Base-by-base conservation (phyloP, 176 grass and related monocot genomes). In the Hyparrhenia diplandra region DNA sequence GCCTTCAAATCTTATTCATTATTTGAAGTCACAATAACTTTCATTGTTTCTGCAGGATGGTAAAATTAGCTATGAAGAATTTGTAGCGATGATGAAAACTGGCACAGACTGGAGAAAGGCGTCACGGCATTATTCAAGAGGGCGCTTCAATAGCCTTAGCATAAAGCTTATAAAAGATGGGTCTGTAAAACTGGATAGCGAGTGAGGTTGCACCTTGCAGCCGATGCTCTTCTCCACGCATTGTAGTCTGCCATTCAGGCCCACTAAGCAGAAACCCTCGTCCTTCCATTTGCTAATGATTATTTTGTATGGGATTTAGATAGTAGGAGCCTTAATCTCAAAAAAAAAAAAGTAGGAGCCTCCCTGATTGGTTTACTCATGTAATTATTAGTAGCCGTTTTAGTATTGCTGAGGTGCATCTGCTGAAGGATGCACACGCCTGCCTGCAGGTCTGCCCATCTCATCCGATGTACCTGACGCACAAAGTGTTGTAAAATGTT, bases 41-140 rank as follows among this genome's bases (percentile, higher is more conserved):
- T 9, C 4, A 55, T 82, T 77, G 29, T 51, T 54, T 87, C 73
- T 71, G 73, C 69, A 94, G 91, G 94, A 97, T 90, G 94, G 94
- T 2, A 86, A 90, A 83, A 97, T 97, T 72, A 94, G 89, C 47
- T 97, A 92, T 0, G 87, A 92, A 47, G 94, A 97, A 75, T 97
- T 97, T 35, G 82, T 86, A 32, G 87, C 87, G 13, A 97, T 97
- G 94, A 97, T 97, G 94, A 97, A 94, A 42, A 90, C 89, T 0
- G 94, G 94, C 41, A 97, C 94, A 68, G 91, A 94, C 65, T 97
- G 94, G 94, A 90, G 94, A 49, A 97, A 97, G 47, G 94, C 89
- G 1, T 97, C 91, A 0, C 72, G 89, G 34, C 94, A 97, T 83
- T 97, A 97, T 75, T 97, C 94, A 10, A 89, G 91, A 84, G 94